phyloP scores from a whole-genome alignment of 768 basidiomycete species.

The Fistulinella prunicolor region DNA sequence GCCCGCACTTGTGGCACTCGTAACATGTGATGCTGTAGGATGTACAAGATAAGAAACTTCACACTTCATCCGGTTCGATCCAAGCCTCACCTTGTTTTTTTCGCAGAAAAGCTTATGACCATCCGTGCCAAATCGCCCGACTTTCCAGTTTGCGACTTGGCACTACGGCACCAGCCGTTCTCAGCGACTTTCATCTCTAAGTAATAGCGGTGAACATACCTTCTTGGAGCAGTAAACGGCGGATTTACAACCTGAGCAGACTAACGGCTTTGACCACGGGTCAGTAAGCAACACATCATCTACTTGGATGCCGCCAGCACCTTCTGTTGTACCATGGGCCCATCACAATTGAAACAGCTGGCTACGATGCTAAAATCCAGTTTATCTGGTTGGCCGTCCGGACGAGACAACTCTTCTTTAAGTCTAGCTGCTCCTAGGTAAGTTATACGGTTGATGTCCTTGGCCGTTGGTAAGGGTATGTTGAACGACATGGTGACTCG shows the following conservation, averaged over 20 bases:
- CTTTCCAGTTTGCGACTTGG: conserved; percentile 37
- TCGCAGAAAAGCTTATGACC: conserved; percentile 35
- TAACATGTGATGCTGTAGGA: conserved; percentile 36
- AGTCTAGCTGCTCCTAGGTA: conserved; percentile 29
- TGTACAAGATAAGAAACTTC: not conserved
- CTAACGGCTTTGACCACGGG: conserved; percentile 15
- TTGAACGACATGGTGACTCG: conserved; percentile 20
- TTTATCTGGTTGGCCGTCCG: conserved; percentile 28
- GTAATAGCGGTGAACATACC: conserved; percentile 7
- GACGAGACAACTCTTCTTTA: conserved; percentile 25
- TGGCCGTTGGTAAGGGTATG: conserved; percentile 21
- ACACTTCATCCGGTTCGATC: not conserved
- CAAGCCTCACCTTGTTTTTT: conserved; percentile 30
- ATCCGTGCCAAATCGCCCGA: conserved; percentile 24
- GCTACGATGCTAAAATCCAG: conserved; percentile 26
- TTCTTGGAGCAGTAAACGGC: conserved; percentile 32
- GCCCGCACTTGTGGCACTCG: conserved; percentile 32
- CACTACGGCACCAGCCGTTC: too few relatives aligned
- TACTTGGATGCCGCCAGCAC: conserved; percentile 8
- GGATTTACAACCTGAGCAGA: conserved; percentile 31
- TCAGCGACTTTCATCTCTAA: not conserved
- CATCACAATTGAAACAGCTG: conserved; percentile 23
- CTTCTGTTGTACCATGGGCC: conserved; percentile 15
- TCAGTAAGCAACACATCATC: not conserved
- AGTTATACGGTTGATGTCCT: conserved; percentile 27